Base-by-base conservation (phyloP, 495 filamentous ascomycete species). In the Trichodelitschia bisporula region DNA sequence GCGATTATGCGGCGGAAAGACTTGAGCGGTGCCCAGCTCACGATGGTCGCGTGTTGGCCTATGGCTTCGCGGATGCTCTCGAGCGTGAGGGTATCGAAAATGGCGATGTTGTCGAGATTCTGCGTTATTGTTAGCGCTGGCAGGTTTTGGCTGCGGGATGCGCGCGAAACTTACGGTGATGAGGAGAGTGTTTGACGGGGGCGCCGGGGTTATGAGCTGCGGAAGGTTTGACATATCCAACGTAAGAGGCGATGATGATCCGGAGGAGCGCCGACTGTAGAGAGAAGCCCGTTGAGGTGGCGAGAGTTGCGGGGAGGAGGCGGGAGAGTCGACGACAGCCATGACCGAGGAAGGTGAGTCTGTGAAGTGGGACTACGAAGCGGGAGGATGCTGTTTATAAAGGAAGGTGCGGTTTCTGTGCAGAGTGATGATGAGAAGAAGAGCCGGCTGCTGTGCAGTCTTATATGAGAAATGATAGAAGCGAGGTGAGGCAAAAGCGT, bases 1-100 rank as follows among this genome's bases (percentile, higher is more conserved):
- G 75, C 74, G 44, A 92, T 62, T 46, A 97, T 84, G 44, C 86
- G 77, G 42, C 74, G 73, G 59, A 95, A 71, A 12, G 79, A 91
- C 37, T 79, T 83, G 20, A 97, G 66, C 0, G 86, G 86, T 19
- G 79, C 77, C 68, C 82, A 95, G 34, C 72, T 68, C 57, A 86
- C 70, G 34, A 93, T 64, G 4, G 15, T 18, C 0, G 72, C 76
- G 16, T 70, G 58, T 3, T 52, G 47, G 40, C 59, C 55, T 48
- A 93, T 72, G 29, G 73, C 64, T 21, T 64, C 51, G 42, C 72
- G 75, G 49, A 97, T 79, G 14, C 58, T 61, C 35, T 71, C 58
- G 32, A 93, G 66, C 37, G 78, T 77, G 30, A 65, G 49, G 0
- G 78, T 61, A 37, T 67, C 61, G 63, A 97, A 97, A 49, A 89